Conservation (phyloP, 495 filamentous ascomycete species). For the Neurospora sp. region DNA sequence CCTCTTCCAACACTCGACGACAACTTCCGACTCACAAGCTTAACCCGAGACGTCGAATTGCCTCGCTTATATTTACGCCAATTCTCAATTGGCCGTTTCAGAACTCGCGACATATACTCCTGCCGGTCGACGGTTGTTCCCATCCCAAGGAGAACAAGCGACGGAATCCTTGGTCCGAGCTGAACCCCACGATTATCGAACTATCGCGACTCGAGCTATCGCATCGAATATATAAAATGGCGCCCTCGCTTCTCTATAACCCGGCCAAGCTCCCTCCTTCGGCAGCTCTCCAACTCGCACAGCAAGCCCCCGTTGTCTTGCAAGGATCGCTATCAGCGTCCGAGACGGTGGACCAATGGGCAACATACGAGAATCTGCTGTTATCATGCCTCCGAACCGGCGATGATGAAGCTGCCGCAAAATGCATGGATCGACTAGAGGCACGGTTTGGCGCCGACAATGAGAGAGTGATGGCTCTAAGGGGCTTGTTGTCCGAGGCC, state of each 20-base stretch:
- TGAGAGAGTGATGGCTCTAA: constrained; percentile 71
- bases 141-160: background rate
- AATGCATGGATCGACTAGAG: constrained; percentile 63
- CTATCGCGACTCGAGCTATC: background rate
- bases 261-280: constrained; percentile 38
- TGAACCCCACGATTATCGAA: background rate
- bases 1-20: background rate
- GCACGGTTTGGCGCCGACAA: constrained; percentile 73
- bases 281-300: constrained; percentile 58
- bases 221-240: constrained; percentile 21
- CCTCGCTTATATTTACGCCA: background rate
- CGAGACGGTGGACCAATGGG: constrained; percentile 72
- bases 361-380: constrained; percentile 73
- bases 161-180: background rate
- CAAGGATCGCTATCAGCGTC: constrained; percentile 37
- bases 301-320: constrained; percentile 65
- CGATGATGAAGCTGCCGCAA: constrained; percentile 65
- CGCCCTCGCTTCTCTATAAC: constrained; percentile 39
- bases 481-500: constrained; percentile 79
- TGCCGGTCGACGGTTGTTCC: background rate
- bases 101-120: background rate
- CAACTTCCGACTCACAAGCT: background rate
- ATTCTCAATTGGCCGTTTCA: background rate
- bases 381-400: constrained; percentile 76
- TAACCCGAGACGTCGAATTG: background rate